Percentiles rank a stretch among this genome's conserved stretches.
Conservation (phyloP, 192 early-diverging fungal genomes). For the Umbelopsis sp. region DNA sequence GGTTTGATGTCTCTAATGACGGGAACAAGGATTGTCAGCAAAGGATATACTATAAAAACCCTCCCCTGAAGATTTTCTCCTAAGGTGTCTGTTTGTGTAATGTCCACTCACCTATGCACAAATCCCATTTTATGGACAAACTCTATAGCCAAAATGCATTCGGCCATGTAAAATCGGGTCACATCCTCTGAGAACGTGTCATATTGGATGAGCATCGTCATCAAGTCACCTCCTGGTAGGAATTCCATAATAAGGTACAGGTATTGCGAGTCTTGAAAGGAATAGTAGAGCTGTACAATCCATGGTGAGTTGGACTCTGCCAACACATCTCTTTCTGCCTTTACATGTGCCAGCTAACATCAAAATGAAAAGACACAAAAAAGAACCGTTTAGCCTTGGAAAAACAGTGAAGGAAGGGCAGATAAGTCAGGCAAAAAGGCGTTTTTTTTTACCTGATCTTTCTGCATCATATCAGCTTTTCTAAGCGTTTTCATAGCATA, state of each 20-base stretch:
- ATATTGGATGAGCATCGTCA: constrained; percentile 99
- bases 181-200: constrained; percentile 98
- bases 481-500: constrained; percentile 98
- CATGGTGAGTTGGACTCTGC: constrained; percentile 95
- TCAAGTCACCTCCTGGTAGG: constrained; percentile 97
- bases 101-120: constrained; percentile 76
- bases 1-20: constrained; percentile 78
- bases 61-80: not conserved
- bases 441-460: constrained; percentile 76
- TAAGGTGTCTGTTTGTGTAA: not conserved
- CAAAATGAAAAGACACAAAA: not conserved
- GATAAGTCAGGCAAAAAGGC: not conserved
- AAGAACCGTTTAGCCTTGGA: not conserved
- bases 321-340: constrained; percentile 96
- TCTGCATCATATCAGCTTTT: constrained; percentile 98
- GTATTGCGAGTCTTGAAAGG: constrained; percentile 93
- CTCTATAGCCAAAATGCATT: constrained; percentile 90
- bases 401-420: too few species aligned
- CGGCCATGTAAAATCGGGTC: constrained; percentile 98
- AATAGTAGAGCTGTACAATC: constrained; percentile 98
- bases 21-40: not conserved
- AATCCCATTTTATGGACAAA: constrained; percentile 94
- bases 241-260: constrained; percentile 99
- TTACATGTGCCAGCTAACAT: constrained; percentile 88
- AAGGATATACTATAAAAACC: not conserved